Percentiles rank a stretch among this genome's conserved stretches.
phyloP scores from a whole-genome alignment of 176 grass and related monocot species.

The Rhynchospora breviuscula region DNA sequence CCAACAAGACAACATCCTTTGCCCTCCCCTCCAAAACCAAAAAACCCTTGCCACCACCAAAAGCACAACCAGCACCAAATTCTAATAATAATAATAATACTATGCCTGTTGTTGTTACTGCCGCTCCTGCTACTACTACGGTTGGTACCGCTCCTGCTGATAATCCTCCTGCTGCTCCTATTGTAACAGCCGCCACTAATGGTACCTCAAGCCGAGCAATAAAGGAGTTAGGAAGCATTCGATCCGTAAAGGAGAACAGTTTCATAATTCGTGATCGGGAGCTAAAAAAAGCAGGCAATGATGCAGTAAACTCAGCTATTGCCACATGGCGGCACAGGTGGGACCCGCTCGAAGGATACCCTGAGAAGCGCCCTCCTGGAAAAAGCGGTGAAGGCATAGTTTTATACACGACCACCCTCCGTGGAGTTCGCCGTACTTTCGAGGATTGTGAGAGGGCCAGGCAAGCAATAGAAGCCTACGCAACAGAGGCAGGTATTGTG shows the following conservation, averaged over 20 bases:
- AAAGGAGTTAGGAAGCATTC: constrained; percentile 26
- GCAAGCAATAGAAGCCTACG: constrained; percentile 50
- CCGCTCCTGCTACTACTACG: neutral
- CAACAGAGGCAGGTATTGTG: constrained; percentile 32
- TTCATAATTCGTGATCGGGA: constrained; percentile 75
- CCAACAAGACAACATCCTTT: constrained; percentile 8
- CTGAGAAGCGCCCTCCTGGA: constrained; percentile 52
- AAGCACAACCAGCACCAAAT: neutral
- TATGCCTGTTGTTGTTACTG: constrained; percentile 7
- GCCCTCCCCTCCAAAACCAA: constrained; percentile 28
- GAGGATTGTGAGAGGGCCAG: constrained; percentile 82
- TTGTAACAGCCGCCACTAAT: neutral
- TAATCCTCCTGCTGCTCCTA: neutral
- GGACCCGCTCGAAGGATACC: constrained; percentile 76
- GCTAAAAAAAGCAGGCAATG: constrained; percentile 26
- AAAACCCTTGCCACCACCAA: neutral
- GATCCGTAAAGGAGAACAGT: constrained; percentile 64
- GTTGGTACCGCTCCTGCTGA: neutral
- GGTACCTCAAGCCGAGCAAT: constrained; percentile 15
- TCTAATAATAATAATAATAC: neutral
- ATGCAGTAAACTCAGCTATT: neutral
- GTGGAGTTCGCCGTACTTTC: constrained; percentile 84
- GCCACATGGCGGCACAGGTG: constrained; percentile 37
- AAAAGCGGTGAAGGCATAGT: constrained; percentile 60
- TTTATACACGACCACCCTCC: constrained; percentile 87